These are phyloP conservation scores for Pilatotrama ljubarskyi DNA, from an alignment of 768 basidiomycete genomes.

Conservation along the genomic window DNA sequence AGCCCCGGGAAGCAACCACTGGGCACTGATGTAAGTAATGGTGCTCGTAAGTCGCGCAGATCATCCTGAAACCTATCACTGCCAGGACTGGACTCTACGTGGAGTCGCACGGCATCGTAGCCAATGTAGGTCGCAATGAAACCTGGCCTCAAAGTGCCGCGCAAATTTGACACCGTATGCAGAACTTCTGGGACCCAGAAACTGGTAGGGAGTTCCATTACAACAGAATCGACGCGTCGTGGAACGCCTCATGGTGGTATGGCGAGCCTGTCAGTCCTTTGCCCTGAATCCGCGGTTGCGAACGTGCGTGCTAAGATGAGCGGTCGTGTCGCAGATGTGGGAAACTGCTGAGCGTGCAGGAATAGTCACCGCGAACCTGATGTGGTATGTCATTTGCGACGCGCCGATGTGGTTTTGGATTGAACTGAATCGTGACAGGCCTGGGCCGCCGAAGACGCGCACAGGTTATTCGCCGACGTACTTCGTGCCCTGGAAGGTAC, in stretches of 20 bases:
- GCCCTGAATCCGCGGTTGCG: slow-evolving; percentile 3
- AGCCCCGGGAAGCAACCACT: slow-evolving; percentile 67
- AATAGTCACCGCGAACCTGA: slow-evolving; percentile 78
- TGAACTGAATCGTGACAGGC: slow-evolving; percentile 46
- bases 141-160: background rate
- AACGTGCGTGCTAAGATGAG: background rate
- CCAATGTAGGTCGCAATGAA: slow-evolving; percentile 55
- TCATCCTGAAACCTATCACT: background rate
- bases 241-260: slow-evolving; percentile 79
- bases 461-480: slow-evolving; percentile 70
- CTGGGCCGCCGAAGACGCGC: slow-evolving; percentile 73
- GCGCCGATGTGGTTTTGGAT: background rate
- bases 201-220: slow-evolving; percentile 69
- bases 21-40: slow-evolving; percentile 70
- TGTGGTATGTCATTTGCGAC: slow-evolving; percentile 65
- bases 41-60: background rate
- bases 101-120: slow-evolving; percentile 90
- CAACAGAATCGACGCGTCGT: slow-evolving; percentile 57
- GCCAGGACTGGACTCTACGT: slow-evolving; percentile 85
- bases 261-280: slow-evolving; percentile 78
- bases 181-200: slow-evolving; percentile 88
- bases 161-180: background rate
- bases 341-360: slow-evolving; percentile 78
- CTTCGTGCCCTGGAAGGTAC: slow-evolving; percentile 76
- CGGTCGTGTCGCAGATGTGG: slow-evolving; percentile 66